Conservation (phyloP, 768 basidiomycete species). For the Phanerochaete sordida region DNA sequence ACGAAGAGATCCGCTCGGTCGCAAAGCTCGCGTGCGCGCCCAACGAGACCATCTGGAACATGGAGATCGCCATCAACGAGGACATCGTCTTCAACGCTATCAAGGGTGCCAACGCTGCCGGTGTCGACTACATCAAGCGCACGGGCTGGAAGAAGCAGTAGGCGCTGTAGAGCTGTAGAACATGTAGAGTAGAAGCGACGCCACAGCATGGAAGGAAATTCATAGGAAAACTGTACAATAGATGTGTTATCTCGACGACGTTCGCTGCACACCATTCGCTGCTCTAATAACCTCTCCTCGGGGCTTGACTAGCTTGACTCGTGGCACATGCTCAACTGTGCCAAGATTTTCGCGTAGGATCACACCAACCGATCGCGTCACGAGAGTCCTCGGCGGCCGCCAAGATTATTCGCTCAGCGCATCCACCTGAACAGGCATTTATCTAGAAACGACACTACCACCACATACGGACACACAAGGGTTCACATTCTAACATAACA, state of each 20-base stretch:
- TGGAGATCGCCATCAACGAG: conserved; percentile 25
- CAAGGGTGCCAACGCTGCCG: conserved; percentile 26
- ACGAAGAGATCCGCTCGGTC: conserved; percentile 25
- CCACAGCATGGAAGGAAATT: too few relatives aligned
- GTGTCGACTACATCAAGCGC: conserved; percentile 21
- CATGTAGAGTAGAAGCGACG: too few relatives aligned
- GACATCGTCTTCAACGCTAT: conserved; percentile 26
- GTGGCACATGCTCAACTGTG: too few relatives aligned
- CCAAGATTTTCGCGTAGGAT: too few relatives aligned
- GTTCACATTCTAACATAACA: not conserved
- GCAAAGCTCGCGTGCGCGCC: conserved; percentile 23
- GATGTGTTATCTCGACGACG: too few relatives aligned
- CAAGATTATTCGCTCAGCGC: not conserved
- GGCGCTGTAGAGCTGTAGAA: not conserved
- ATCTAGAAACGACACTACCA: not conserved
- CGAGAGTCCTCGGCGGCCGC: not conserved
- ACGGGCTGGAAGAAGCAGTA: conserved; percentile 16
- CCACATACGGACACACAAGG: not conserved
- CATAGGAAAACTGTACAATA: too few relatives aligned
- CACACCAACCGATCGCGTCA: not conserved
- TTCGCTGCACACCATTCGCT: too few relatives aligned
- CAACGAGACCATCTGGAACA: conserved; percentile 30
- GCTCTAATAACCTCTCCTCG: too few relatives aligned
- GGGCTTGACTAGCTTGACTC: too few relatives aligned
- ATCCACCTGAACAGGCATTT: not conserved